Conservation (phyloP, 1,284 basidiomycete genomes). For the Ceratobasidium sp. region DNA sequence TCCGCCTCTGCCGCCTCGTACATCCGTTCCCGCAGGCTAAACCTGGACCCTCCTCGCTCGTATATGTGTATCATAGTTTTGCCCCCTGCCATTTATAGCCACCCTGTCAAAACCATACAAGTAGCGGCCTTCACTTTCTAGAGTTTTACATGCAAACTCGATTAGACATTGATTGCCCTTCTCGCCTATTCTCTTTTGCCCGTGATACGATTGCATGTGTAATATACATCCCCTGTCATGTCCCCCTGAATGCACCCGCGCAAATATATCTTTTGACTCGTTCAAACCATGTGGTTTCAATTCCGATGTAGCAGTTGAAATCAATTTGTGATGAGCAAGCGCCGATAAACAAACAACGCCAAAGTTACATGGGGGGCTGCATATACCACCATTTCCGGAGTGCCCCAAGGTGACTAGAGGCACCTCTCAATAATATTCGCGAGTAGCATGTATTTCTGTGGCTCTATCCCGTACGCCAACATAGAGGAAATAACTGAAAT, state of each 20-base stretch:
- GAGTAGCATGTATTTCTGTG: too few species aligned
- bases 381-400: too few species aligned
- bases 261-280: background rate
- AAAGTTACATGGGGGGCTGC: too few species aligned
- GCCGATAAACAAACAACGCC: too few species aligned
- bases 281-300: background rate
- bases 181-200: background rate
- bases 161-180: background rate
- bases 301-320: background rate
- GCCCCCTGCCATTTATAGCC: background rate
- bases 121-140: background rate
- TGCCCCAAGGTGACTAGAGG: too few species aligned
- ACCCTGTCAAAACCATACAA: background rate
- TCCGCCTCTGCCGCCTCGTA: conserved; percentile 36
- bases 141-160: background rate
- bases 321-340: too few species aligned
- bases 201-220: conserved; percentile 21
- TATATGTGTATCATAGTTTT: conserved; percentile 38
- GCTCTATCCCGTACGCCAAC: too few species aligned
- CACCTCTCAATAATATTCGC: too few species aligned
- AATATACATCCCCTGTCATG: conserved; percentile 7
- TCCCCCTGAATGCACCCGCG: background rate
- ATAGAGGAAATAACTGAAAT: too few species aligned
- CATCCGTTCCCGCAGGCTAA: conserved; percentile 30
- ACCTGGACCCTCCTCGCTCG: background rate